Conservation (phyloP, 1,284 basidiomycete species). For the Austroboletus niveus region DNA sequence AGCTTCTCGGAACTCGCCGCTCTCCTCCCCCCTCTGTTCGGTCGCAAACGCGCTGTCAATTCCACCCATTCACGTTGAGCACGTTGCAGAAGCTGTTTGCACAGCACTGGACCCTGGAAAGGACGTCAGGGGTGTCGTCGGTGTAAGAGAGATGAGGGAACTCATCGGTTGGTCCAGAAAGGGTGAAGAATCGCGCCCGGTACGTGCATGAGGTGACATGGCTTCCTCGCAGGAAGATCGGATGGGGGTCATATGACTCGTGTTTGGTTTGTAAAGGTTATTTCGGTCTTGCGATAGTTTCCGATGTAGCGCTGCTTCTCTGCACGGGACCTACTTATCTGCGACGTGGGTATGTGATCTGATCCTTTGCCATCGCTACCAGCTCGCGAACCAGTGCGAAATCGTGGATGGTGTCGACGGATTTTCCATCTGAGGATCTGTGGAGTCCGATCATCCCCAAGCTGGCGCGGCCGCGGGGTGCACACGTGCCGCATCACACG, state of each 20-base stretch:
- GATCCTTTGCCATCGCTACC: constrained; percentile 7
- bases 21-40: constrained; percentile 56
- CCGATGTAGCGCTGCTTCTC: constrained; percentile 4
- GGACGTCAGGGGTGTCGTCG: constrained; percentile 67
- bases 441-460: neutral
- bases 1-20: constrained; percentile 26
- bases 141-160: constrained; percentile 72
- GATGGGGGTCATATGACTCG: constrained; percentile 3
- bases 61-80: constrained; percentile 94
- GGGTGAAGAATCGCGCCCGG: constrained; percentile 19
- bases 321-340: constrained; percentile 16
- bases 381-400: constrained; percentile 13
- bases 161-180: constrained; percentile 63
- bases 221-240: constrained; percentile 6
- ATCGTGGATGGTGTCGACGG: neutral
- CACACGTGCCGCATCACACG: constrained; percentile 5
- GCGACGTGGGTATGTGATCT: constrained; percentile 20
- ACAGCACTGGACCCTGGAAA: constrained; percentile 46
- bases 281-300: constrained; percentile 23
- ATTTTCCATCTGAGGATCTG: constrained; percentile 10
- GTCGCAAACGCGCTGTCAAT: constrained; percentile 77
- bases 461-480: no score
- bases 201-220: constrained; percentile 14
- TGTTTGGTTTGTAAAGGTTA: constrained; percentile 9
- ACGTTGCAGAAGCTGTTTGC: constrained; percentile 86